Conservation (phyloP, 2,329 filamentous ascomycete genomes). For the Ceratocystis colombiana region DNA sequence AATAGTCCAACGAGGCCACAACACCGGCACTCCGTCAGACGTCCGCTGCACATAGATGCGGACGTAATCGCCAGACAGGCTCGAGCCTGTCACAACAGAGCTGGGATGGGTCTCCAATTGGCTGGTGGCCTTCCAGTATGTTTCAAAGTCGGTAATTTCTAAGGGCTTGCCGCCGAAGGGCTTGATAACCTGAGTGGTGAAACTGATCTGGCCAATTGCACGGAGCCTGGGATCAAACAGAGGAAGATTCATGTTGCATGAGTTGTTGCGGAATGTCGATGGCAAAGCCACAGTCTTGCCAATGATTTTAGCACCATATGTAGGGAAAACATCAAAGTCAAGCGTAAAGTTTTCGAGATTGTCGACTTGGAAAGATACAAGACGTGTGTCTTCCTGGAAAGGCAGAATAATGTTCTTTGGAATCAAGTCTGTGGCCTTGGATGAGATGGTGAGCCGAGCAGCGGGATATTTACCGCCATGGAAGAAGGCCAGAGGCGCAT, state of each 20-base stretch:
- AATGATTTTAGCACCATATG: constrained; percentile 94
- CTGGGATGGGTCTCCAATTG: constrained; percentile 68
- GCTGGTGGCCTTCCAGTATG: constrained; percentile 98
- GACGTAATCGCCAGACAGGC: constrained; percentile 89
- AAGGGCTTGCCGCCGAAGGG: constrained; percentile 85
- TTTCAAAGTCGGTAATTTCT: constrained; percentile 96
- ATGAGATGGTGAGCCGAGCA: constrained; percentile 88
- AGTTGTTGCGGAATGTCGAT: constrained; percentile 61
- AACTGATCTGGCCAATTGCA: constrained; percentile 86
- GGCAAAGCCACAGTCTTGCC: constrained; percentile 89
- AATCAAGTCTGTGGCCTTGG: constrained; percentile 89
- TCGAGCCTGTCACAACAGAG: constrained; percentile 87
- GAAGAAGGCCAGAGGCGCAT: constrained; percentile 83
- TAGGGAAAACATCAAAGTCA: constrained; percentile 95
- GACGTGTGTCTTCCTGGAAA: constrained; percentile 88
- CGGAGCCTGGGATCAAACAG: constrained; percentile 85
- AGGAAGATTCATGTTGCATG: constrained; percentile 69
- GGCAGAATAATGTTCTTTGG: constrained; percentile 92
- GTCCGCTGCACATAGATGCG: constrained; percentile 87
- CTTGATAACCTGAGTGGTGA: constrained; percentile 92
- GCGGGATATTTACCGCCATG: constrained; percentile 95
- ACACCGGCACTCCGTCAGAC: constrained; percentile 71
- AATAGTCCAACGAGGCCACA: constrained; percentile 79
- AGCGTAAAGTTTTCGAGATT: constrained; percentile 85
- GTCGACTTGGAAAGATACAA: constrained; percentile 93